Evolutionary conservation across 148 eudicot genomes (phyloP).

Genomic region (Camellia japonica): DNA sequence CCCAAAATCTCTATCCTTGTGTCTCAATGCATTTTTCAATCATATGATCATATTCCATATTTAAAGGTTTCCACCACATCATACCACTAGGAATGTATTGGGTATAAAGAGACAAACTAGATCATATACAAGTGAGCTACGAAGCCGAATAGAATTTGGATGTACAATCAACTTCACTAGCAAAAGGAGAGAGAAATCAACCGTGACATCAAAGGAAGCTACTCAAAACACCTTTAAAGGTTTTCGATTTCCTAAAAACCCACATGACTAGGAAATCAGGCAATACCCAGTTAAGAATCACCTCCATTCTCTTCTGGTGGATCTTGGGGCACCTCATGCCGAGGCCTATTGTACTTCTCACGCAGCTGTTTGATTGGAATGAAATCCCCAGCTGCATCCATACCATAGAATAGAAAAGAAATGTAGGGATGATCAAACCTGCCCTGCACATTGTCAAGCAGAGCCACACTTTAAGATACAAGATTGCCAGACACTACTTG

Average conservation of each 20-base stretch:
- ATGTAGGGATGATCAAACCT: conserved; percentile 90
- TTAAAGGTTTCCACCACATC: no score
- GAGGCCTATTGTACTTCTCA: conserved; percentile 77
- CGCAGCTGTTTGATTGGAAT: conserved; percentile 90
- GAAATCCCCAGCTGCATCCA: conserved; percentile 83
- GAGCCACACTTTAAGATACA: not conserved
- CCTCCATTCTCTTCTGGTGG: conserved; percentile 48
- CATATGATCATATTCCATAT: no score
- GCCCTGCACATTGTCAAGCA: conserved; percentile 39
- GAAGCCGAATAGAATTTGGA: no score
- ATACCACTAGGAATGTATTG: no score
- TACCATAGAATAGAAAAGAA: conserved; percentile 79
- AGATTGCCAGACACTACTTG: not conserved
- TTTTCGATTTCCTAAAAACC: not conserved
- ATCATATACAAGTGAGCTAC: not conserved
- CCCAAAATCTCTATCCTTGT: no score
- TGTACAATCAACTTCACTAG: not conserved
- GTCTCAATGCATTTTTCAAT: no score
- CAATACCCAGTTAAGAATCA: conserved; percentile 23
- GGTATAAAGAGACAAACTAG: no score
- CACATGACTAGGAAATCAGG: not conserved
- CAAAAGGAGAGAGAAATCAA: not conserved
- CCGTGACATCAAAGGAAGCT: no score
- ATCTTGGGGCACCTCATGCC: conserved; percentile 74
- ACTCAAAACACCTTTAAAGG: no score